Evolutionary conservation across 2,329 filamentous ascomycete genomes (phyloP).

Genomic region (Didymella pinodella): DNA sequence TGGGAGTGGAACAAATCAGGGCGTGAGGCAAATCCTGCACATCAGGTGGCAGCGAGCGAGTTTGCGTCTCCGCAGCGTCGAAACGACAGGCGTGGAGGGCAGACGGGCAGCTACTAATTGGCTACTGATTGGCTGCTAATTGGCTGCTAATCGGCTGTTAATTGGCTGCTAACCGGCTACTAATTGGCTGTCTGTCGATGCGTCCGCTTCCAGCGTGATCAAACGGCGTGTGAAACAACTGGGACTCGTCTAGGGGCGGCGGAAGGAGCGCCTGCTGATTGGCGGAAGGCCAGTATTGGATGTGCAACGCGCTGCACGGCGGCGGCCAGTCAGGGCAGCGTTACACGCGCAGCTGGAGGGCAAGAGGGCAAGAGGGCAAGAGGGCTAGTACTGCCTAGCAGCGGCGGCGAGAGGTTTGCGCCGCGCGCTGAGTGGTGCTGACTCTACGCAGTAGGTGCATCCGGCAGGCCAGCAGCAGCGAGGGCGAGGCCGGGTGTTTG

Average conservation of each 20-base stretch:
- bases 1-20: constrained; percentile 11
- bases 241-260: constrained; percentile 29
- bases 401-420: constrained; percentile 7
- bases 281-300: constrained; percentile 37
- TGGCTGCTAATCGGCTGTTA: too few relatives aligned
- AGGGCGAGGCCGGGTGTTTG: background rate
- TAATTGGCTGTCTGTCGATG: constrained; percentile 21
- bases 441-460: background rate
- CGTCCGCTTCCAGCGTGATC: constrained; percentile 37
- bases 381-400: constrained; percentile 1
- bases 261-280: constrained; percentile 29
- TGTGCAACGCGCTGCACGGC: constrained; percentile 26
- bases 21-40: background rate
- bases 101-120: constrained; percentile 15
- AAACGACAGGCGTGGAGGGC: constrained; percentile 19
- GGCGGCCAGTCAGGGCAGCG: constrained; percentile 17
- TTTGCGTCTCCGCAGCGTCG: constrained; percentile 13
- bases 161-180: too few relatives aligned
- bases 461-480: background rate
- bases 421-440: constrained; percentile 26
- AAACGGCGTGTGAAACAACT: constrained; percentile 46
- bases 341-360: constrained; percentile 25
- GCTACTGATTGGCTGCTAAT: background rate
- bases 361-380: constrained; percentile 9
- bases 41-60: constrained; percentile 15